Base-by-base conservation (phyloP, 129 eudicot species). In the Flaveria ramosissima region DNA sequence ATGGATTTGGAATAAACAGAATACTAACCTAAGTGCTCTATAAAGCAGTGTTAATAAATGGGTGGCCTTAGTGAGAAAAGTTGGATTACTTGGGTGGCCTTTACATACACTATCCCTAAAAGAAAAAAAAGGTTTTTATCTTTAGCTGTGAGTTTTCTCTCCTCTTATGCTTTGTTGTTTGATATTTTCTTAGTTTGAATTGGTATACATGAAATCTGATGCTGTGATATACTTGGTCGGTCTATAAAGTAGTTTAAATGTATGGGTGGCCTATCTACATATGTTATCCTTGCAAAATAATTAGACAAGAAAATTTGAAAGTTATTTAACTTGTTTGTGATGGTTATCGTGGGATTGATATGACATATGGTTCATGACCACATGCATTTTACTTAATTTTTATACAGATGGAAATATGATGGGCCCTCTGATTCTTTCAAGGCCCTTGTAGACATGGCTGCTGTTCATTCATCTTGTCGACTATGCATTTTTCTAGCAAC, bases 391-490 rank as follows among this genome's bases (percentile, higher is more conserved):
- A 21, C 30, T 61, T 20, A 39, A 70, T 47, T 66, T 74, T 78
- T 55, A 36, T 55, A 55, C 76, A 93, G 98, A 84, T 91, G 98
- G 97, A 93, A 93, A 78, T 93, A 65, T 80, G 96, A 93, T 50
- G 98, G 98, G 27, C 98, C 98, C 60, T 86, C 92, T 70, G 98
- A 93, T 84, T 88, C 98, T 63, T 93, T 93, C 82, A 93, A 87
- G 83, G 98, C 98, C 41, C 96, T 93, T 42, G 91, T 93, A 79
- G 98, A 93, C 78, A 93, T 93, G 98, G 96, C 98, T 63, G 97
- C 98, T 50, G 98, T 93, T 67, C 98, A 93, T 79, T 93, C 98
- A 21, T 93, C 98, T 36, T 93, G 98, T 55, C 97, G 98, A 20
- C 75, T 93, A 68, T 93, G 98, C 85, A 87, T 93, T 68, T 76